A percentile compares a stretch with the other conserved stretches of the same genome.
These are phyloP conservation scores for Tolypocladium ophioglossoides DNA, from an alignment of 2,329 filamentous ascomycete genomes.

Conservation along the genomic window DNA sequence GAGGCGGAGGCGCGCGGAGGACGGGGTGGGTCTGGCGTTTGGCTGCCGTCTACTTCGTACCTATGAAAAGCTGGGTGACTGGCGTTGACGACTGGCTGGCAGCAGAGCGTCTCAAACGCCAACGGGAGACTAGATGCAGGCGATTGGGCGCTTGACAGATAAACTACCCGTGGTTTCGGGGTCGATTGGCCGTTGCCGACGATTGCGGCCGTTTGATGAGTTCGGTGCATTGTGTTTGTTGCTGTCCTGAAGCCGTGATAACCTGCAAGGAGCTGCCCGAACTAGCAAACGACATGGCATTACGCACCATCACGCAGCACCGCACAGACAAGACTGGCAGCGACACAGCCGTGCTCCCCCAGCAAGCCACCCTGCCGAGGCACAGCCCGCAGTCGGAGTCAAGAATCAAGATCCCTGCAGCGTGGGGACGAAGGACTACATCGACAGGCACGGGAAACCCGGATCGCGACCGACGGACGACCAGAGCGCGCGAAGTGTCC, in stretches of 20 bases:
- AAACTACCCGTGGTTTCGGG: too few relatives aligned
- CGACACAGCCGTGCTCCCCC: not conserved
- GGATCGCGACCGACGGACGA: not conserved
- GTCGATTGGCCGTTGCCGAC: not conserved
- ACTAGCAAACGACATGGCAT: not conserved
- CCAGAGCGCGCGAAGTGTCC: too few relatives aligned
- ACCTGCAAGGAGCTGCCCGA: not conserved
- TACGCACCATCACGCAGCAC: not conserved
- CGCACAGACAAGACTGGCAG: not conserved
- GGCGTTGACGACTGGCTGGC: not conserved
- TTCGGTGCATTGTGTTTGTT: not conserved
- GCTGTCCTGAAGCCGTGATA: too few relatives aligned
- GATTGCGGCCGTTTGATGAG: not conserved
- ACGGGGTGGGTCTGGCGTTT: not conserved
- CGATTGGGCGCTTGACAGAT: not conserved
- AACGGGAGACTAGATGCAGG: not conserved
- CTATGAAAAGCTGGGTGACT: too few relatives aligned
- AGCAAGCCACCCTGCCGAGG: too few relatives aligned
- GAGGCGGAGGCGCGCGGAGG: not conserved
- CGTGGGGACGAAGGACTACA: too few relatives aligned
- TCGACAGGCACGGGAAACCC: not conserved
- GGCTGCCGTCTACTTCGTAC: too few relatives aligned
- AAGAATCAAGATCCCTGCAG: too few relatives aligned
- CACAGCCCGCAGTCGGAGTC: too few relatives aligned
- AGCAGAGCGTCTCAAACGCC: not conserved